These are phyloP conservation scores for Agroathelia rolfsii DNA, from an alignment of 1,284 basidiomycete species.

Conservation along the genomic window DNA sequence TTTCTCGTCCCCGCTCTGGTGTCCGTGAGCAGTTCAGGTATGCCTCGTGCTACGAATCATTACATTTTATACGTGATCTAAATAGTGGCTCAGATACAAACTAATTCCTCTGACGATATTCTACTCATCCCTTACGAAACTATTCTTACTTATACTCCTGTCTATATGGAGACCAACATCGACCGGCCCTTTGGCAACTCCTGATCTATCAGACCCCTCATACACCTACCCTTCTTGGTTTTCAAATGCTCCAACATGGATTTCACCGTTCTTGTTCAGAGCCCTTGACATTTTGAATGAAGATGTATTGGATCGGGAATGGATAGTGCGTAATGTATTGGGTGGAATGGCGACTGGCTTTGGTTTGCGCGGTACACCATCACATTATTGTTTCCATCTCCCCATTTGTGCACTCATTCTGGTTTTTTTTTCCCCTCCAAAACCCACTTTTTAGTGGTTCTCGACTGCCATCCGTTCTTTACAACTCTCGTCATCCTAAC, in stretches of 20 bases:
- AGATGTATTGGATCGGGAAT: conserved; percentile 66
- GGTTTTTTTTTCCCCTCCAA: conserved; percentile 18
- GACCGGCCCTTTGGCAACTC: conserved; percentile 7
- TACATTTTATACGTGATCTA: conserved; percentile 2
- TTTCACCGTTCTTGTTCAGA: conserved; percentile 24
- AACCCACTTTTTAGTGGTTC: conserved; percentile 40
- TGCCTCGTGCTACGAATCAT: no score
- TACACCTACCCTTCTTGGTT: no score
- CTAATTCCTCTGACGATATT: conserved; percentile 74
- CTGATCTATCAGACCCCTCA: no score
- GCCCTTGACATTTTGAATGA: conserved; percentile 50
- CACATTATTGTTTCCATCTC: background rate
- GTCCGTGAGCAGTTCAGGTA: conserved; percentile 53
- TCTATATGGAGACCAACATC: conserved; percentile 69
- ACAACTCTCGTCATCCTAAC: conserved; percentile 69
- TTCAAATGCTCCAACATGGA: no score
- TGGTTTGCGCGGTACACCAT: conserved; percentile 43
- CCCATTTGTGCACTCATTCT: background rate
- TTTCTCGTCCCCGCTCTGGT: conserved; percentile 37
- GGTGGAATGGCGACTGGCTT: conserved; percentile 80
- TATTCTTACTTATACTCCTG: conserved; percentile 75
- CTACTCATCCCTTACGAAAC: conserved; percentile 81
- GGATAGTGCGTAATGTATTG: conserved; percentile 76
- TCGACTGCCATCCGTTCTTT: conserved; percentile 66
- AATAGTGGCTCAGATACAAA: conserved; percentile 38